A percentile compares a stretch with the other conserved stretches of the same genome.
phyloP scores from a whole-genome alignment of 2,329 filamentous ascomycete genomes.

The Zymoseptoria pseudotritici region DNA sequence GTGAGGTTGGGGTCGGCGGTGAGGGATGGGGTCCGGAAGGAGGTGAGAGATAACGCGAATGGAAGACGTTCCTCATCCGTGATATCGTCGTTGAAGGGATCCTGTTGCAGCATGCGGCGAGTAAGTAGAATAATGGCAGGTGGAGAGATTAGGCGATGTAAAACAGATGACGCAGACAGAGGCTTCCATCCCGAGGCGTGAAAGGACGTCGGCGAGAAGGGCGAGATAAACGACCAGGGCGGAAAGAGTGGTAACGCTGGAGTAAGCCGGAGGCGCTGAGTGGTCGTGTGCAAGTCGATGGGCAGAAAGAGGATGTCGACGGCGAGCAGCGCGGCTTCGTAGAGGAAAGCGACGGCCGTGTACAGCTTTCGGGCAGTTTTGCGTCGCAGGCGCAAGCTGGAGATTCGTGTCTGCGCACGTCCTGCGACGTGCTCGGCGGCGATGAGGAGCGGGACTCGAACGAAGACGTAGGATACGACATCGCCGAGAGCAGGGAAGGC shows the following conservation, averaged over 20 bases:
- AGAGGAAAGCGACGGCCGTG: constrained; percentile 6
- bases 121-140: constrained; percentile 12
- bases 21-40: constrained; percentile 16
- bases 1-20: constrained; percentile 6
- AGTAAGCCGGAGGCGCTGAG: constrained; percentile 21
- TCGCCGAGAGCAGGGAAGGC: constrained; percentile 14
- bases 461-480: constrained; percentile 9
- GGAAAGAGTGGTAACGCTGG: constrained; percentile 19
- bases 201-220: constrained; percentile 11
- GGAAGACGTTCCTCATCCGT: constrained; percentile 11
- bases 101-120: neutral
- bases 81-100: constrained; percentile 8
- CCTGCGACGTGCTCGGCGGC: constrained; percentile 14
- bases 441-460: constrained; percentile 12
- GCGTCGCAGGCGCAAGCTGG: constrained; percentile 5
- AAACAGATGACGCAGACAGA: constrained; percentile 2
- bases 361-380: constrained; percentile 10
- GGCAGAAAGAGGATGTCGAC: constrained; percentile 22
- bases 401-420: constrained; percentile 10
- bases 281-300: constrained; percentile 19
- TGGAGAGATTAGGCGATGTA: constrained; percentile 10
- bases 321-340: constrained; percentile 10
- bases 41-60: constrained; percentile 17
- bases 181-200: constrained; percentile 14
- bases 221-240: constrained; percentile 10